A percentile compares a stretch with the other conserved stretches of the same genome.
These are phyloP conservation scores for Leccinum barrowsii DNA, from an alignment of 768 basidiomycete species.

Conservation along the genomic window DNA sequence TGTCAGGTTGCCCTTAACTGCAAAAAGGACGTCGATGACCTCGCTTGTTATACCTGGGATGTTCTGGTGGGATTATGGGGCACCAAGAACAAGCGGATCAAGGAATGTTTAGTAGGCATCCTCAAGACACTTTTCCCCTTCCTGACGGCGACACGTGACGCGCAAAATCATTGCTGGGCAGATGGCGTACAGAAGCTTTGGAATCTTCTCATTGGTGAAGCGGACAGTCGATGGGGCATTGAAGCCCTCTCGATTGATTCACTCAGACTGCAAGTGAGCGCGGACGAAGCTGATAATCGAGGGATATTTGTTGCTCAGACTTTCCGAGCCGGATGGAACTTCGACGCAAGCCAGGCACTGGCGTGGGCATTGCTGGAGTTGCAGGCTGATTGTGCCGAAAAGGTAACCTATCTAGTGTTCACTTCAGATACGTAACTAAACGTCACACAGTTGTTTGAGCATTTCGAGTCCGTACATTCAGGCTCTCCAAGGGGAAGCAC, in stretches of 20 bases:
- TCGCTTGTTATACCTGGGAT: slow-evolving; percentile 63
- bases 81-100: slow-evolving; percentile 70
- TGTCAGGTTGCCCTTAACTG: slow-evolving; percentile 77
- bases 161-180: slow-evolving; percentile 36
- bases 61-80: slow-evolving; percentile 69
- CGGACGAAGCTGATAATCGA: slow-evolving; percentile 17
- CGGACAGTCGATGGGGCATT: slow-evolving; percentile 60
- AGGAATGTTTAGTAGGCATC: slow-evolving; percentile 77
- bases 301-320: slow-evolving; percentile 59
- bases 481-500: slow-evolving; percentile 33
- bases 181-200: slow-evolving; percentile 52
- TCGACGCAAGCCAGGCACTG: slow-evolving; percentile 65
- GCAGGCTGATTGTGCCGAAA: slow-evolving; percentile 71
- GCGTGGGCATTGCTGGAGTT: slow-evolving; percentile 79
- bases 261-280: slow-evolving; percentile 50
- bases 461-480: slow-evolving; percentile 53
- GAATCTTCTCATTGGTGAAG: slow-evolving; percentile 57
- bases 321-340: slow-evolving; percentile 71
- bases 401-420: slow-evolving; percentile 40
- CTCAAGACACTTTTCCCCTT: slow-evolving; percentile 73
- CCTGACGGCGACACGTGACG: slow-evolving; percentile 40
- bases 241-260: slow-evolving; percentile 63
- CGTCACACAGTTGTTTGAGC: slow-evolving; percentile 50
- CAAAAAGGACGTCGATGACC: slow-evolving; percentile 51
- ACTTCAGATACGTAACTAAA: slow-evolving; percentile 2